Evolutionary conservation across 345 rosid species (phyloP), one percentile per base, ranked within the genome.

Genomic region (Cardiospermum halicacabum): DNA sequence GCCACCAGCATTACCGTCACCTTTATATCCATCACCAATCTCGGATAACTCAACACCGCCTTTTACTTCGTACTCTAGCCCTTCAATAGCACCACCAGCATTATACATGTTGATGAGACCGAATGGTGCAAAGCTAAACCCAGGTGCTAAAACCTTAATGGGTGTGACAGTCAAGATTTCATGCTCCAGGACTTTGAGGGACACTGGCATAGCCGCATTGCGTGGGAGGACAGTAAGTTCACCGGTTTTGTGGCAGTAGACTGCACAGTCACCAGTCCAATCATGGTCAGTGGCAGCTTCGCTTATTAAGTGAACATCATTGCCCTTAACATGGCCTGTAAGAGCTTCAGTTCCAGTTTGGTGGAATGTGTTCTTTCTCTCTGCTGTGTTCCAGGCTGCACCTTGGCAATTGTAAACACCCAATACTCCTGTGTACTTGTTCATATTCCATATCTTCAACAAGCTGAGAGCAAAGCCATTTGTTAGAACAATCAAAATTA

Each of bases 371-470:
- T 86, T 94, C 81, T 88, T 90, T 51, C 85, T 85, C 34, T 85
- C 86, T 11, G 74, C 40, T 30, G 58, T 76, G 74, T 81, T 91
- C 96, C 94, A 94, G 31, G 99, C 99, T 21, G 99, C 99, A 57
- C 99, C 99, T 87, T 94, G 99, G 72, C 96, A 94, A 37, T 90
- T 94, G 77, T 94, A 94, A 10, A 91, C 80, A 4, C 97, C 97
- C 5, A 94, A 66, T 1, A 94, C 87, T 21, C 97, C 99, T 6
- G 95, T 90, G 82, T 74, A 90, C 71, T 93, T 90, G 85, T 93
- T 93, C 97, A 93, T 85, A 83, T 87, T 93, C 99, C 99, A 90
- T 76, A 93, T 88, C 86, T 93, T 93, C 78, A 93, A 70, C 81
- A 93, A 78, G 80, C 97, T 93, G 88, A 65, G 67, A 64, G 56